These are phyloP conservation scores for Neofusicoccum umdonicola DNA, from an alignment of 2,329 filamentous ascomycete species.

Conservation along the genomic window DNA sequence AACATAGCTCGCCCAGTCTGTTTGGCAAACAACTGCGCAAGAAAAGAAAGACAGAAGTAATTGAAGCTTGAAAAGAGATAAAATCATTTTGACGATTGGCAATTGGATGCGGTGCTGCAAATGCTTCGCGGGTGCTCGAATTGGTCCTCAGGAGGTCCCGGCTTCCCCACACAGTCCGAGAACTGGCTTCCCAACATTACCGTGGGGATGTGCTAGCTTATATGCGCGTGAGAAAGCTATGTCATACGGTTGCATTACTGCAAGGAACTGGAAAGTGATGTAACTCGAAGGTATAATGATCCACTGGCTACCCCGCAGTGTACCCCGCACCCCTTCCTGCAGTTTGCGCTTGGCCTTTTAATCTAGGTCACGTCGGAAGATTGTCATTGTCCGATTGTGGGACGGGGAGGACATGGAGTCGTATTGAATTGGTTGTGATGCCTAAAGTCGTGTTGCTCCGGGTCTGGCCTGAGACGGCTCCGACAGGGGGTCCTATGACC, in stretches of 20 bases:
- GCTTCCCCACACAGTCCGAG: no score
- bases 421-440: neutral
- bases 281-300: neutral
- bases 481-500: no score
- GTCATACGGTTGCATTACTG: neutral
- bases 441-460: no score
- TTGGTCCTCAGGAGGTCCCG: no score
- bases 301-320: neutral
- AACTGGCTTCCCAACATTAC: no score
- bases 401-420: neutral
- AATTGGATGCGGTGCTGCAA: neutral
- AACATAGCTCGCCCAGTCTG: conserved; percentile 45
- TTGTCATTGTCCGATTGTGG: neutral
- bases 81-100: neutral
- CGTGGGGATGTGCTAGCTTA: neutral
- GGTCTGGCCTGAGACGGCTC: no score
- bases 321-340: neutral
- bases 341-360: neutral
- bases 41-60: neutral
- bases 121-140: no score
- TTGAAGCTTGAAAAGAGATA: neutral
- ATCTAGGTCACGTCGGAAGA: neutral
- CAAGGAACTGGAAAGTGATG: neutral
- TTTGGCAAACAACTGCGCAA: neutral
- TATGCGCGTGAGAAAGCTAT: neutral